Evolutionary conservation across 768 basidiomycete genomes (phyloP).

Genomic region (Leccinum uliginosum): DNA sequence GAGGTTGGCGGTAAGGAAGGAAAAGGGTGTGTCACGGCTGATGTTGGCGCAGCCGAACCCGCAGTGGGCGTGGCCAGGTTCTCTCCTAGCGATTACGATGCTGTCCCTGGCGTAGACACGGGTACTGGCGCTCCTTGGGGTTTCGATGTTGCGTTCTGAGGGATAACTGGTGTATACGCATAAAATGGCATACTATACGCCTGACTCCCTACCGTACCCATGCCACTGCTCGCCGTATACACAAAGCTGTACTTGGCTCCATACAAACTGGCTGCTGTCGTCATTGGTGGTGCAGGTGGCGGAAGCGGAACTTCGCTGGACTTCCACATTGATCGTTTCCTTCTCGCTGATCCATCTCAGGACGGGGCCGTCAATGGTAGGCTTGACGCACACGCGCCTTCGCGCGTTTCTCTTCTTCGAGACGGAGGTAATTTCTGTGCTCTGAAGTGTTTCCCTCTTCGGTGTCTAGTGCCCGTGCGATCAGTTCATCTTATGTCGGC

Average conservation of each 20-base stretch:
- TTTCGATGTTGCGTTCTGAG: constrained; percentile 12
- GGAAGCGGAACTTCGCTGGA: constrained; percentile 16
- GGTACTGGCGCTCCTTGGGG: neutral
- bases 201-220: constrained; percentile 13
- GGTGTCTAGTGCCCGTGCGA: constrained; percentile 77
- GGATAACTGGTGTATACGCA: constrained; percentile 15
- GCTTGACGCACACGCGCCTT: constrained; percentile 56
- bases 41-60: neutral
- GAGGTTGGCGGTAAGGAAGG: neutral
- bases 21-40: neutral
- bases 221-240: constrained; percentile 9
- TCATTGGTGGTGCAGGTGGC: constrained; percentile 26
- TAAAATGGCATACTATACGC: constrained; percentile 27
- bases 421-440: constrained; percentile 71
- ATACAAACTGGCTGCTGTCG: constrained; percentile 13
- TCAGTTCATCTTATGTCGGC: constrained; percentile 79
- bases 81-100: neutral
- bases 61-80: neutral
- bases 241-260: constrained; percentile 20
- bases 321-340: constrained; percentile 51
- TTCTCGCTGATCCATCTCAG: constrained; percentile 66
- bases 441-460: constrained; percentile 82
- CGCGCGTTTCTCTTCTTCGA: constrained; percentile 80
- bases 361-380: constrained; percentile 60
- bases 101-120: neutral